A percentile compares a stretch with the other conserved stretches of the same genome.
phyloP scores from a whole-genome alignment of 805 yeast genomes.

The Pichia eremophila region DNA sequence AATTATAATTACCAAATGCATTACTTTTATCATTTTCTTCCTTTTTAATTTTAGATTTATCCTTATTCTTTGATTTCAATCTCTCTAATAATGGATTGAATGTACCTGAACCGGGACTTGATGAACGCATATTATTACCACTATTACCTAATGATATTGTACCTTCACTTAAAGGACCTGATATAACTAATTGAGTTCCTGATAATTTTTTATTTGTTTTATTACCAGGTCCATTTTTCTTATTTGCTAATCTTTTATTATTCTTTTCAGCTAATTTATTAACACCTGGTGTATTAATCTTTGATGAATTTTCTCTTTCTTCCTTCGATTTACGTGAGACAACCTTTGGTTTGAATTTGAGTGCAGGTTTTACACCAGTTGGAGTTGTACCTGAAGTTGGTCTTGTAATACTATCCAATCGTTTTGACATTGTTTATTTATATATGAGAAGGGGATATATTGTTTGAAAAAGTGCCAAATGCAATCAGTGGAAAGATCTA shows the following conservation, averaged over 20 bases:
- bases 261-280: constrained; percentile 18
- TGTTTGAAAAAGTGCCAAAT: too few species aligned
- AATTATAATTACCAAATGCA: constrained; percentile 20
- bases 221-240: constrained; percentile 13
- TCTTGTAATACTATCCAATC: constrained; percentile 32
- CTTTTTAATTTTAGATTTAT: constrained; percentile 5
- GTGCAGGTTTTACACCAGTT: constrained; percentile 34
- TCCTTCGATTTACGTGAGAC: constrained; percentile 79
- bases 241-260: constrained; percentile 14
- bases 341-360: constrained; percentile 78
- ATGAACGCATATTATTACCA: neutral
- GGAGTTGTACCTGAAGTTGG: constrained; percentile 10
- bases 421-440: constrained; percentile 11
- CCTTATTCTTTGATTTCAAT: constrained; percentile 4
- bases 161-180: constrained; percentile 70
- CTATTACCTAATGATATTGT: constrained; percentile 35
- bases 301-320: constrained; percentile 55
- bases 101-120: constrained; percentile 9
- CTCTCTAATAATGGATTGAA: constrained; percentile 31
- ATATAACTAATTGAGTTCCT: constrained; percentile 55
- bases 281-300: constrained; percentile 43
- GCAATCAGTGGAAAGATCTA: too few species aligned
- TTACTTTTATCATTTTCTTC: constrained; percentile 2
- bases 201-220: constrained; percentile 24
- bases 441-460: too few species aligned